Evolutionary conservation across 371 early-diverging fungal species (phyloP).

Genomic region (Rhizopus microsporus): DNA sequence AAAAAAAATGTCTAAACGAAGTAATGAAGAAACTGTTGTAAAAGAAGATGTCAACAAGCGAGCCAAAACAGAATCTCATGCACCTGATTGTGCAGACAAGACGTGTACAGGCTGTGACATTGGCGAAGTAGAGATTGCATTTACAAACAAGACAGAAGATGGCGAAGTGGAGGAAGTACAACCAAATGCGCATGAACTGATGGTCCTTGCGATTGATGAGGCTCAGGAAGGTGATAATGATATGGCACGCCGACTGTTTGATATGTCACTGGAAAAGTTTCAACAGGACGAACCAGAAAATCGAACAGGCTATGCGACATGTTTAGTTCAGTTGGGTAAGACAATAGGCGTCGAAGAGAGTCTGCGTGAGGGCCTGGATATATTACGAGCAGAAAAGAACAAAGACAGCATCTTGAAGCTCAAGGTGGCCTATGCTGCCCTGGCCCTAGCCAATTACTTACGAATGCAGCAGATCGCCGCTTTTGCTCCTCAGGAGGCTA

Average conservation of each 20-base stretch:
- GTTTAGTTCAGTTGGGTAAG: slow-evolving; percentile 46
- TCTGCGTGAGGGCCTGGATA: slow-evolving; percentile 44
- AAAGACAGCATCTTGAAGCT: slow-evolving; percentile 15
- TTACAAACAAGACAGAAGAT: slow-evolving; percentile 41
- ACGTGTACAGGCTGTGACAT: slow-evolving; percentile 61
- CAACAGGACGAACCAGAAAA: slow-evolving; percentile 48
- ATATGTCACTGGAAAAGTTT: slow-evolving; percentile 59
- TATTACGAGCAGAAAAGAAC: slow-evolving; percentile 28
- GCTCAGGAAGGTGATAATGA: slow-evolving; percentile 28
- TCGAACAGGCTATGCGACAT: slow-evolving; percentile 40
- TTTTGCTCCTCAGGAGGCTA: slow-evolving; percentile 28
- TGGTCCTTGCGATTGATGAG: slow-evolving; percentile 60
- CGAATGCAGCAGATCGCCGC: slow-evolving; percentile 28
- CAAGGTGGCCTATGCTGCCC: slow-evolving; percentile 28
- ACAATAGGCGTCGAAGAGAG: slow-evolving; percentile 47
- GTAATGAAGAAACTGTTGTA: slow-evolving; percentile 10
- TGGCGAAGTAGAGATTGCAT: slow-evolving; percentile 61
- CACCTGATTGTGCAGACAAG: slow-evolving; percentile 51
- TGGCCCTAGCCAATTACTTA: slow-evolving; percentile 22
- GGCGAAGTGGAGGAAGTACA: slow-evolving; percentile 30
- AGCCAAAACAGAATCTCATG: slow-evolving; percentile 36
- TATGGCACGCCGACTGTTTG: slow-evolving; percentile 54
- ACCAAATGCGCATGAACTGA: slow-evolving; percentile 53
- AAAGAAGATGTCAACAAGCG: slow-evolving; percentile 11
- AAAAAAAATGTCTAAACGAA: slow-evolving; percentile 24